Evolutionary conservation across 331 rosid species (phyloP).

Genomic region (Dryas integrifolia): DNA sequence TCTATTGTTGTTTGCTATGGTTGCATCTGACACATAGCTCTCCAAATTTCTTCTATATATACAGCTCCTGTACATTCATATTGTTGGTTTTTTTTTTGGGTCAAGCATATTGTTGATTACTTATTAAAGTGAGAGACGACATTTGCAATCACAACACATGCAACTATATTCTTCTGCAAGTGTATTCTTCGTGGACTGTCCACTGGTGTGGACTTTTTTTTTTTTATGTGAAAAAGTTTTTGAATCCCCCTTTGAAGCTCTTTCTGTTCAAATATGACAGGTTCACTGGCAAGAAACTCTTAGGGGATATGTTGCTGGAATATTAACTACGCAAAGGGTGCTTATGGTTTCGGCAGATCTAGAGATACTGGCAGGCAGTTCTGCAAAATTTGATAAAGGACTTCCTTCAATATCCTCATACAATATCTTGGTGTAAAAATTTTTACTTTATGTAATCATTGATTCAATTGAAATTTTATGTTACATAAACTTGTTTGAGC

Average conservation of each 20-base stretch:
- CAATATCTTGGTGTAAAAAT: slow-evolving; percentile 12
- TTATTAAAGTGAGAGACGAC: neutral
- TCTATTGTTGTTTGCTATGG: slow-evolving; percentile 14
- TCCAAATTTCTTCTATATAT: neutral
- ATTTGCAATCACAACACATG: neutral
- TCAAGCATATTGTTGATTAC: neutral
- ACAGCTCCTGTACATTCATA: neutral
- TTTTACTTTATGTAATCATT: slow-evolving; percentile 2
- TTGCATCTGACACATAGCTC: neutral
- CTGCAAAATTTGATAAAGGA: slow-evolving; percentile 81
- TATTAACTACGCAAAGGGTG: slow-evolving; percentile 82
- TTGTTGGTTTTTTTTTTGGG: neutral
- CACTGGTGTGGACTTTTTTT: neutral
- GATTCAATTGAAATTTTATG: slow-evolving; percentile 1
- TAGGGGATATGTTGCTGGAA: slow-evolving; percentile 87
- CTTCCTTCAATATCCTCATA: slow-evolving; percentile 92
- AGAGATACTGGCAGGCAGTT: slow-evolving; percentile 76
- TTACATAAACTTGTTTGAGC: slow-evolving; percentile 30
- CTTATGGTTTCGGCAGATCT: slow-evolving; percentile 83
- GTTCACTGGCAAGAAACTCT: slow-evolving; percentile 98
- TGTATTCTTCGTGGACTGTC: neutral
- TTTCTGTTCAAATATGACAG: slow-evolving; percentile 44
- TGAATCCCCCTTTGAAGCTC: slow-evolving; percentile 20
- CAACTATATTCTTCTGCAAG: slow-evolving; percentile 1
- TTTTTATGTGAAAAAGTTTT: neutral